phyloP scores from a whole-genome alignment of 495 filamentous ascomycete genomes.

The Haplographium delicatum region DNA sequence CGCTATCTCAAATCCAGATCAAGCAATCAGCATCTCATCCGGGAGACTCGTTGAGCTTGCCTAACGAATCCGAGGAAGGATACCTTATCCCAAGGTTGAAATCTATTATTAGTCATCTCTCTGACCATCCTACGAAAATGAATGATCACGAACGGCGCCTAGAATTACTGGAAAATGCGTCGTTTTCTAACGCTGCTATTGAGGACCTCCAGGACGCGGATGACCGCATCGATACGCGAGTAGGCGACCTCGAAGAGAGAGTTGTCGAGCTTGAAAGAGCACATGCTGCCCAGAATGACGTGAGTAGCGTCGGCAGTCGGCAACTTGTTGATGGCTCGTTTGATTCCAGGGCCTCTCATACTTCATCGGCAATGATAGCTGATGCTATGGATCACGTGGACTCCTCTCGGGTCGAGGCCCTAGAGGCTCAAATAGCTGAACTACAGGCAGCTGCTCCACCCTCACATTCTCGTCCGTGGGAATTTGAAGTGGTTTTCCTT shows the following conservation, averaged over 20 bases:
- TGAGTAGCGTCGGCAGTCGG: slow-evolving; percentile 33
- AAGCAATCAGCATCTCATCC: slow-evolving; percentile 16
- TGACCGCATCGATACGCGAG: slow-evolving; percentile 50
- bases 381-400: slow-evolving; percentile 28
- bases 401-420: slow-evolving; percentile 43
- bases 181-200: slow-evolving; percentile 48
- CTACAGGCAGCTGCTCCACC: slow-evolving; percentile 51
- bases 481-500: slow-evolving; percentile 63
- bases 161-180: slow-evolving; percentile 54
- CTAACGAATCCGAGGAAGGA: slow-evolving; percentile 1
- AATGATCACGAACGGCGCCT: slow-evolving; percentile 47
- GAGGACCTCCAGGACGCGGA: slow-evolving; percentile 56
- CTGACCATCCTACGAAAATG: slow-evolving; percentile 14
- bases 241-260: slow-evolving; percentile 57
- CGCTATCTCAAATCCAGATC: neutral
- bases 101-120: slow-evolving; percentile 10
- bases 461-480: slow-evolving; percentile 54
- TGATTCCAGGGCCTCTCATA: slow-evolving; percentile 38
- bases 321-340: slow-evolving; percentile 23
- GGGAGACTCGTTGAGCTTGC: neutral
- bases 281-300: slow-evolving; percentile 38
- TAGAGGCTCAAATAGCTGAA: slow-evolving; percentile 51
- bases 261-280: slow-evolving; percentile 54
- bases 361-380: slow-evolving; percentile 33
- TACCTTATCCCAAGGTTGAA: slow-evolving; percentile 13